Conservation (phyloP, 305 asterid species). For the Fraxinus angustifolia region DNA sequence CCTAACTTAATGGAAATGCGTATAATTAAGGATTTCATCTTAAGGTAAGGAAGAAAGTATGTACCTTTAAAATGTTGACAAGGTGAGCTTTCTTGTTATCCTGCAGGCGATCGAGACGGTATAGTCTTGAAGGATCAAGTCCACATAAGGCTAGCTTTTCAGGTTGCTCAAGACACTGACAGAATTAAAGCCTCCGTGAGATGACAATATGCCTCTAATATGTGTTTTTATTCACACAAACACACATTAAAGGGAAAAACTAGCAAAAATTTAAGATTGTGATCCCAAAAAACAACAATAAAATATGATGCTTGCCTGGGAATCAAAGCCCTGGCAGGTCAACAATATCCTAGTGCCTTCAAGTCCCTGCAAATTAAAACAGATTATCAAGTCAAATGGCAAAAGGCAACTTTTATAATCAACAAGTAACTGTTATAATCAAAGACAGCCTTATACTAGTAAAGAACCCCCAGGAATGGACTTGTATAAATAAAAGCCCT, state of each 20-base stretch:
- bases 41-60: conserved; percentile 11
- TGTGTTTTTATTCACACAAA: not conserved
- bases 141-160: conserved; percentile 82
- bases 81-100: conserved; percentile 59
- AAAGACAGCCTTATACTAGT: not conserved
- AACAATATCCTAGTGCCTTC: conserved; percentile 58
- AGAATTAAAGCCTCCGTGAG: conserved; percentile 15
- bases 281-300: conserved; percentile 7
- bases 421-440: conserved; percentile 10
- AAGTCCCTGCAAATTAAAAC: conserved; percentile 57
- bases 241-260: not conserved
- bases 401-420: not conserved
- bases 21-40: not conserved
- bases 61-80: conserved; percentile 75
- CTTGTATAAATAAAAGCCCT: not conserved
- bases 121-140: conserved; percentile 63
- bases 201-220: not conserved
- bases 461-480: not conserved
- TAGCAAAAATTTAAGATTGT: conserved; percentile 6
- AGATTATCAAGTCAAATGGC: conserved; percentile 9
- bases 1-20: not conserved
- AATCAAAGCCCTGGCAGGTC: conserved; percentile 71
- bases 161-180: conserved; percentile 70
- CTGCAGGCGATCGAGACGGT: conserved; percentile 77
- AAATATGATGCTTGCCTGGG: conserved; percentile 50